Base-by-base conservation (phyloP, 2,329 filamentous ascomycete species). In the Whalleya microplaca region DNA sequence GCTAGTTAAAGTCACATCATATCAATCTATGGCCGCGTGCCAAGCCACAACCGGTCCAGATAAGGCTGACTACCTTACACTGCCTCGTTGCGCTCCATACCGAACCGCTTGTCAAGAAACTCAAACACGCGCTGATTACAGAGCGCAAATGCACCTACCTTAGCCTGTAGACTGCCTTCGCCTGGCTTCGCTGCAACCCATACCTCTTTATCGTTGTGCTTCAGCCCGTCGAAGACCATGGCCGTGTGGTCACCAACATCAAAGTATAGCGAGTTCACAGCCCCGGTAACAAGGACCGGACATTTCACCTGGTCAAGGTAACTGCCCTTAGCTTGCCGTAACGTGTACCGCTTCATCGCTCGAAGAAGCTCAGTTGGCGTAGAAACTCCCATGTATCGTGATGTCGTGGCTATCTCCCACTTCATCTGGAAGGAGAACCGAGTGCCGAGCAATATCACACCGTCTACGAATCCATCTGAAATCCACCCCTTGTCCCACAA, bases 341-440 rank as follows among this genome's bases (percentile, higher is more conserved):
- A 29, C 1, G 57, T 61, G 8, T 51, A 64, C 12, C 58, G 48
- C 46, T 58, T 62, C 64, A 64, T 64, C 1, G 51, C 46, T 12
- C 46, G 58, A 32, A 72, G 61, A 7, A 71, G 66, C 4, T 66
- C 23, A 3, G 69, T 56, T 2, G 65, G 63, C 8, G 49, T 53
- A 14, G 50, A 52, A 2, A 54, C 5, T 2, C 69, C 70, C 19
- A 64, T 65, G n/a, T 64, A 64, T 41, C 61, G 23, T 4, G 23
- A 61, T 20, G 63, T 61, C 1, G 59, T 53, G 21, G 67, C 61
- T 2, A 72, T 67, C 32, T 72, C 69, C 71, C 70, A 73, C 4
- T 61, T 63, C 12, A 66, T 41, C 47, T 72, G 71, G 48, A 72
- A 73, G 2, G 66, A 64, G 16, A 66, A 53, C 23, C 23, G 42